A percentile compares a stretch with the other conserved stretches of the same genome.
phyloP scores from a whole-genome alignment of 176 grass and related monocot genomes.

The Eremochloa ophiuroides region DNA sequence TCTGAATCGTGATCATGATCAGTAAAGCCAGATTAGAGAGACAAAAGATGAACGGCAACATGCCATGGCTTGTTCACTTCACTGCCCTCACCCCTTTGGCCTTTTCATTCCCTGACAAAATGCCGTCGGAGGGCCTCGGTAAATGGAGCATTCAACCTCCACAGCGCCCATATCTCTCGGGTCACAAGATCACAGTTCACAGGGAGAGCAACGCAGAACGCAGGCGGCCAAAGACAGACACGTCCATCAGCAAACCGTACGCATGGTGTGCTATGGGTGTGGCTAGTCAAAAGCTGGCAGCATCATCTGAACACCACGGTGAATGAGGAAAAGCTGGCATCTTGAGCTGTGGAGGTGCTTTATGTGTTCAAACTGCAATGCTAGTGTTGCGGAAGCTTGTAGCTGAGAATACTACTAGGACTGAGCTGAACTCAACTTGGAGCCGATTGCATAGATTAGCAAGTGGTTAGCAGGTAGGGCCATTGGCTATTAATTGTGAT shows the following conservation, averaged over 20 bases:
- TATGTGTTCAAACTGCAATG: neutral
- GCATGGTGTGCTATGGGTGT: neutral
- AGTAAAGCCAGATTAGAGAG: neutral
- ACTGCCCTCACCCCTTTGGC: no score
- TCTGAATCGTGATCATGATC: neutral
- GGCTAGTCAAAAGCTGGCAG: neutral
- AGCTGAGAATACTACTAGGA: neutral
- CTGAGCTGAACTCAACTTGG: neutral
- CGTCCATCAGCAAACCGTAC: neutral
- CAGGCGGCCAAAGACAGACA: neutral
- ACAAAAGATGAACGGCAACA: slow-evolving; percentile 3
- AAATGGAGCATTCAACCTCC: neutral
- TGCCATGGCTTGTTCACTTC: neutral
- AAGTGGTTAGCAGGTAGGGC: slow-evolving; percentile 4
- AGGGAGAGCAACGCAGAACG: neutral
- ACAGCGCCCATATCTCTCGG: neutral
- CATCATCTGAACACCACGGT: neutral
- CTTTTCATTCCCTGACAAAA: neutral
- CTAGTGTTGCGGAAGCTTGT: neutral
- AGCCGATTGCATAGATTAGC: neutral
- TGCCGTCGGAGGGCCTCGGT: neutral
- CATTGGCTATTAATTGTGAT: slow-evolving; percentile 2
- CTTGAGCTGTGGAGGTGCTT: neutral
- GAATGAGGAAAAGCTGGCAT: neutral
- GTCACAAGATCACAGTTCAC: neutral